Evolutionary conservation across 106 monocot genomes (phyloP).

Genomic region (Apostasia shenzhenica): DNA sequence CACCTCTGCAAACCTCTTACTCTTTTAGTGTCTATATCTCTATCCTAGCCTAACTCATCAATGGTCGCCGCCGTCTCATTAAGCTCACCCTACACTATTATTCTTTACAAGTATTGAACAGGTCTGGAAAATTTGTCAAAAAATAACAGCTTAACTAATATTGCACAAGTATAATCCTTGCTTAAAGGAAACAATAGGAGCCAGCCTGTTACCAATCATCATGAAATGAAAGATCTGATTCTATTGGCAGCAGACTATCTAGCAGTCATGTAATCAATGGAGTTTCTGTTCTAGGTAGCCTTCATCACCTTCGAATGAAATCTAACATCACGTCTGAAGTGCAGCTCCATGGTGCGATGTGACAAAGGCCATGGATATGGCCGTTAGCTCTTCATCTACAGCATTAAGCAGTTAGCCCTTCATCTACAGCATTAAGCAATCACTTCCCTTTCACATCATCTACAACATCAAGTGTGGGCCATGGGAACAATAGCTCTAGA

Average conservation of each 20-base stretch:
- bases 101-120: too few relatives aligned
- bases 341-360: slow-evolving; percentile 38
- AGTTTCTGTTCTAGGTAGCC: slow-evolving; percentile 65
- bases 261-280: slow-evolving; percentile 85
- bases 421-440: slow-evolving; percentile 73
- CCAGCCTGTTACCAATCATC: slow-evolving; percentile 75
- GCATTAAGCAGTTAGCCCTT: slow-evolving; percentile 29
- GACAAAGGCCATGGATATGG: slow-evolving; percentile 70
- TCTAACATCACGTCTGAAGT: slow-evolving; percentile 23
- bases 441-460: slow-evolving; percentile 79
- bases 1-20: too few relatives aligned
- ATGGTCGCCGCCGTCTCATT: too few relatives aligned
- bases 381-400: slow-evolving; percentile 1
- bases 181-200: slow-evolving; percentile 20
- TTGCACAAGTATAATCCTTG: too few relatives aligned
- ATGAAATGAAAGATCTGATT: slow-evolving; percentile 62
- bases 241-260: slow-evolving; percentile 40
- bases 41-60: too few relatives aligned
- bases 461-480: slow-evolving; percentile 70
- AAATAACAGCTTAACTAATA: too few relatives aligned
- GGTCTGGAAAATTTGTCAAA: too few relatives aligned
- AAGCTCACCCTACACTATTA: too few relatives aligned
- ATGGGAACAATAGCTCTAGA: slow-evolving; percentile 66
- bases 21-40: too few relatives aligned
- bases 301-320: slow-evolving; percentile 54